Evolutionary conservation across 306 rosid genomes (phyloP), one percentile per base, ranked within the genome.

Genomic region (Begonia fuchsioides): DNA sequence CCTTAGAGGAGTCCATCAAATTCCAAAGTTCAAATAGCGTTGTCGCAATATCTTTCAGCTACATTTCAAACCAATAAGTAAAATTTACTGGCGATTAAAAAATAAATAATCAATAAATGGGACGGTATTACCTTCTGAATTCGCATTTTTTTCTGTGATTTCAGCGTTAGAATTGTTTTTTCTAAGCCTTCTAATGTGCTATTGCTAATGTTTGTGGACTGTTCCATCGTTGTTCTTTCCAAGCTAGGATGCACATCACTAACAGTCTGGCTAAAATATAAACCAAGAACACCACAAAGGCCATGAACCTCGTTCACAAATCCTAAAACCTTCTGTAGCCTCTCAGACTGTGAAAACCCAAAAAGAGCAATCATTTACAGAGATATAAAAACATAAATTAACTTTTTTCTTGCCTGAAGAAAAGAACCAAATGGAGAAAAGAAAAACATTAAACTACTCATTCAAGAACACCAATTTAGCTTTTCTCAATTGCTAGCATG

Each of bases 1-100:
- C 95, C 50, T 64, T 77, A 45, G 97, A 70, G 0, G 97, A 74
- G 71, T 90, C 97, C 97, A 90, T 90, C 87, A 90, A 90, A 69
- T 76, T 84, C 95, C 95, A 90, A 54, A 90, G 94, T 43, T 90
- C 97, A 59, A 68, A 77, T 46, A 90, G 62, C 47, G 80, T 59
- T 13, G 76, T 58, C 10, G 75, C 76, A 61, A 76, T 50, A 61
- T 81, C 92, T 72, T 75, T 84, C 68, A 90, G 67, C 97, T 90
- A 92, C 74, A 81, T 61, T 63, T 62, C 11, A 41, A 12, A 54
- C 64, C 39, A 45, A 15, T 1, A 26, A 26, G 55, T n/a, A n/a
- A 53, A 16, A 39, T 11, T 32, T 20, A n/a, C 54, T 9, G 43
- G 53, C 10, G 58, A 41, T 10, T 7, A 40, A 43, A n/a, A n/a